Conservation (phyloP, 768 basidiomycete species). For the Hortiboletus campestris region DNA sequence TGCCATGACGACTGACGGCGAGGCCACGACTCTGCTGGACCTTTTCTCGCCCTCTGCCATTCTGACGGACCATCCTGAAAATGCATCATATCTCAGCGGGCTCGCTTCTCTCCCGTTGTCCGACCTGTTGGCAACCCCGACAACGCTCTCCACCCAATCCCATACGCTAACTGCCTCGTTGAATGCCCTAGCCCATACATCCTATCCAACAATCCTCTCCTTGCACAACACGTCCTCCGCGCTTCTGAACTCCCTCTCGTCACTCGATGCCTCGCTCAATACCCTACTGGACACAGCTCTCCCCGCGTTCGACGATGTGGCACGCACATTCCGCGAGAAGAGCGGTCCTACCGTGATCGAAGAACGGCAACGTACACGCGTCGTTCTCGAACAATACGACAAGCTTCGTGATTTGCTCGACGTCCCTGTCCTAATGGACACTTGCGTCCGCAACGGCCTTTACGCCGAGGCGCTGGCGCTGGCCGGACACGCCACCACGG, state of each 20-base stretch:
- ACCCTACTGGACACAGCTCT: slow-evolving; percentile 63
- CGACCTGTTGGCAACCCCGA: slow-evolving; percentile 71
- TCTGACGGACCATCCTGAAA: slow-evolving; percentile 18
- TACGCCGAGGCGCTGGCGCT: slow-evolving; percentile 91
- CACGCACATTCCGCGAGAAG: slow-evolving; percentile 66
- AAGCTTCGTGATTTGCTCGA: slow-evolving; percentile 91
- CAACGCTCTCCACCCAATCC: slow-evolving; percentile 75
- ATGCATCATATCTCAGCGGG: slow-evolving; percentile 57
- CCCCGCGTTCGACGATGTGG: slow-evolving; percentile 73
- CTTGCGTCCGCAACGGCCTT: slow-evolving; percentile 89
- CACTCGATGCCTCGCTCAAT: slow-evolving; percentile 72
- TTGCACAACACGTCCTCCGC: slow-evolving; percentile 78
- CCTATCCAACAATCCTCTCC: slow-evolving; percentile 90
- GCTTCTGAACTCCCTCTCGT: slow-evolving; percentile 67
- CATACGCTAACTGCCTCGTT: slow-evolving; percentile 87
- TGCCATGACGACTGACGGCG: slow-evolving; percentile 23
- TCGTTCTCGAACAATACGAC: slow-evolving; percentile 93
- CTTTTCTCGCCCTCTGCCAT: slow-evolving; percentile 22
- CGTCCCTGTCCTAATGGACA: slow-evolving; percentile 86
- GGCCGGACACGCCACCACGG: slow-evolving; percentile 61
- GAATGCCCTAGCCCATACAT: slow-evolving; percentile 85
- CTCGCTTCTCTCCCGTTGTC: slow-evolving; percentile 65
- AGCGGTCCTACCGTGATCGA: slow-evolving; percentile 68
- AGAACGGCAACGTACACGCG: slow-evolving; percentile 70
- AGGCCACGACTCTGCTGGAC: slow-evolving; percentile 25